These are phyloP conservation scores for Colletotrichum acutatum DNA, from an alignment of 2,329 filamentous ascomycete genomes.

Conservation along the genomic window DNA sequence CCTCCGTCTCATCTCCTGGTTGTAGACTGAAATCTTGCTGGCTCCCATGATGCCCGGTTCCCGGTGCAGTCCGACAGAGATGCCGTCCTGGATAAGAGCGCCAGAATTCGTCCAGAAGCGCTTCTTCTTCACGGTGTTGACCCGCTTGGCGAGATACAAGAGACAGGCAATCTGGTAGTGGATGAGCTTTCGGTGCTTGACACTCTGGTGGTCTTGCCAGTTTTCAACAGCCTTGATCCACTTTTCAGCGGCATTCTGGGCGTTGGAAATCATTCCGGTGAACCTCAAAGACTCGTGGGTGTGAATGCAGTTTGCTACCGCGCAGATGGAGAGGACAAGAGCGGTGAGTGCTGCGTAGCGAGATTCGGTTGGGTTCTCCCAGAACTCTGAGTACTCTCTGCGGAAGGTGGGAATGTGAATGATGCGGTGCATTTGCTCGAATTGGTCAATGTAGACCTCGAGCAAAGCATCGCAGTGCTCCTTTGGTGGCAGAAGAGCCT, in stretches of 20 bases:
- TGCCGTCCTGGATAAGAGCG: slow-evolving; percentile 66
- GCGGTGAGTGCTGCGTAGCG: slow-evolving; percentile 66
- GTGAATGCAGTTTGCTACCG: slow-evolving; percentile 67
- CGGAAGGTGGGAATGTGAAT: slow-evolving; percentile 70
- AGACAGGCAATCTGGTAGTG: slow-evolving; percentile 71
- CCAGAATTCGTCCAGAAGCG: slow-evolving; percentile 70
- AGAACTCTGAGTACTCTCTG: slow-evolving; percentile 66
- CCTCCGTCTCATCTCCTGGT: slow-evolving; percentile 70
- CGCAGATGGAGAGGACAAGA: slow-evolving; percentile 68
- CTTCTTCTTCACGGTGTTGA: slow-evolving; percentile 74
- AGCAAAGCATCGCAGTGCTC: slow-evolving; percentile 61
- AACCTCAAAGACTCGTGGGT: slow-evolving; percentile 64
- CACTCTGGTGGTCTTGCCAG: slow-evolving; percentile 66
- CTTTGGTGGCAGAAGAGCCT: slow-evolving; percentile 59
- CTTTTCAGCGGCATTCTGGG: slow-evolving; percentile 64
- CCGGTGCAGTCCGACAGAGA: slow-evolving; percentile 68
- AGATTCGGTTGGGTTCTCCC: slow-evolving; percentile 55
- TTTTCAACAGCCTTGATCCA: slow-evolving; percentile 67
- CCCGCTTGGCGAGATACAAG: slow-evolving; percentile 69
- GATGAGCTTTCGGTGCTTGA: slow-evolving; percentile 69
- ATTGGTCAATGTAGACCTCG: slow-evolving; percentile 63
- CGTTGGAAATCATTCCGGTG: slow-evolving; percentile 67
- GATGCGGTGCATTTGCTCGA: slow-evolving; percentile 67
- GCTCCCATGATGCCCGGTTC: slow-evolving; percentile 65
- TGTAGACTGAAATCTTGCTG: slow-evolving; percentile 66